These are phyloP conservation scores for Dactylellina cionopaga DNA, from an alignment of 2,329 filamentous ascomycete species.

Conservation along the genomic window DNA sequence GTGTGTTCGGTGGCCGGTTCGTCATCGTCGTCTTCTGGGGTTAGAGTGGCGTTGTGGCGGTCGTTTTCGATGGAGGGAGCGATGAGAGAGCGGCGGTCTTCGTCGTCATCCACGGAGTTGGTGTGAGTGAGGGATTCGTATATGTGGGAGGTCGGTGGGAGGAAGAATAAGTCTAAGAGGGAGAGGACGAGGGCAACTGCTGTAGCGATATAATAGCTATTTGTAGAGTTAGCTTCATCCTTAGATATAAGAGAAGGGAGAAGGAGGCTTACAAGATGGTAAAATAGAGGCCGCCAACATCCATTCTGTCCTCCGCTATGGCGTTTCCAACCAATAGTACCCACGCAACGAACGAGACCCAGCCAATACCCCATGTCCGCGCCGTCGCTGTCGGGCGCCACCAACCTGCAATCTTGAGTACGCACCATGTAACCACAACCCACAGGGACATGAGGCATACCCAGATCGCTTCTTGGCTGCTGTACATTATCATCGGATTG, in stretches of 20 bases:
- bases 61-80: slow-evolving; percentile 62
- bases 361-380: slow-evolving; percentile 80
- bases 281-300: slow-evolving; percentile 80
- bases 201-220: slow-evolving; percentile 42
- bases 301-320: slow-evolving; percentile 77
- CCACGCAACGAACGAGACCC: slow-evolving; percentile 84
- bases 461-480: slow-evolving; percentile 87
- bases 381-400: slow-evolving; percentile 87
- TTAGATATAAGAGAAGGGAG: slow-evolving; percentile 70
- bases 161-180: slow-evolving; percentile 80
- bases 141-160: slow-evolving; percentile 62
- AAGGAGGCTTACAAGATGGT: slow-evolving; percentile 60
- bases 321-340: slow-evolving; percentile 75
- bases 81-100: slow-evolving; percentile 60
- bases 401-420: slow-evolving; percentile 80
- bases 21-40: slow-evolving; percentile 55
- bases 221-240: background rate
- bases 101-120: slow-evolving; percentile 59
- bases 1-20: slow-evolving; percentile 53
- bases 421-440: slow-evolving; percentile 82
- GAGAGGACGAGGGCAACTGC: slow-evolving; percentile 73
- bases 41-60: slow-evolving; percentile 41
- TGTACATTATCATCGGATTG: slow-evolving; percentile 91
- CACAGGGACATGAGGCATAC: slow-evolving; percentile 85
- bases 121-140: slow-evolving; percentile 57